Conservation (phyloP, 768 basidiomycete species). For the Podaxis rugospora region DNA sequence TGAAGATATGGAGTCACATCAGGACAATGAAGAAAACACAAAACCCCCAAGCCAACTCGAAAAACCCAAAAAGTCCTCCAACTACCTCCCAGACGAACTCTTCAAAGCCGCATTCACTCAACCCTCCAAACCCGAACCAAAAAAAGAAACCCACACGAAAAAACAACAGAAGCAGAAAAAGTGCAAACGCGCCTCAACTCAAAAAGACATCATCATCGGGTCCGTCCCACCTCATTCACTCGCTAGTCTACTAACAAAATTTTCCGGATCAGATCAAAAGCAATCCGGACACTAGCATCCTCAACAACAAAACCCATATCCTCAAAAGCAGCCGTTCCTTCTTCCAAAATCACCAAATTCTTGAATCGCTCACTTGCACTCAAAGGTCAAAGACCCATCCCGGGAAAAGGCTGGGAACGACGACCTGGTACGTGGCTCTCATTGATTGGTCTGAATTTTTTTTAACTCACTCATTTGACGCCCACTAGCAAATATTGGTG, state of each 20-base stretch:
- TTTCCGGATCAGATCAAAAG: slow-evolving; percentile 38
- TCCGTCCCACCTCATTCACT: slow-evolving; percentile 20
- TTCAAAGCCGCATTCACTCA: slow-evolving; percentile 49
- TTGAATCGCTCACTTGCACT: slow-evolving; percentile 46
- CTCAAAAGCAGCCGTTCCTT: slow-evolving; percentile 40
- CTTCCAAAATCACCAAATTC: slow-evolving; percentile 47
- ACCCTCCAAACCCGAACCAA: slow-evolving; percentile 9
- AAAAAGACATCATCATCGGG: slow-evolving; percentile 57
- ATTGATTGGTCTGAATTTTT: background rate
- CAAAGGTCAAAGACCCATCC: slow-evolving; percentile 30
- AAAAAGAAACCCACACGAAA: slow-evolving; percentile 20
- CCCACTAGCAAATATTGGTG: slow-evolving; percentile 48
- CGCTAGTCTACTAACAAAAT: background rate
- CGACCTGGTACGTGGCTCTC: slow-evolving; percentile 41
- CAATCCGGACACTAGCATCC: slow-evolving; percentile 43
- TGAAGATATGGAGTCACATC: slow-evolving; percentile 16
- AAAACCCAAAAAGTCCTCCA: slow-evolving; percentile 7
- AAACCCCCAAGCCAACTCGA: slow-evolving; percentile 14
- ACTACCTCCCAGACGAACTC: slow-evolving; percentile 64
- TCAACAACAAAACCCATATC: slow-evolving; percentile 15
- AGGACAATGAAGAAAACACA: slow-evolving; percentile 22
- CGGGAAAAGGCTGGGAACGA: slow-evolving; percentile 53
- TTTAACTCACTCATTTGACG: background rate
- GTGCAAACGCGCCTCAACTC: slow-evolving; percentile 20
- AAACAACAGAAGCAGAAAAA: slow-evolving; percentile 26